Evolutionary conservation across 345 rosid genomes (phyloP).

Genomic region (Iberis pinnata): DNA sequence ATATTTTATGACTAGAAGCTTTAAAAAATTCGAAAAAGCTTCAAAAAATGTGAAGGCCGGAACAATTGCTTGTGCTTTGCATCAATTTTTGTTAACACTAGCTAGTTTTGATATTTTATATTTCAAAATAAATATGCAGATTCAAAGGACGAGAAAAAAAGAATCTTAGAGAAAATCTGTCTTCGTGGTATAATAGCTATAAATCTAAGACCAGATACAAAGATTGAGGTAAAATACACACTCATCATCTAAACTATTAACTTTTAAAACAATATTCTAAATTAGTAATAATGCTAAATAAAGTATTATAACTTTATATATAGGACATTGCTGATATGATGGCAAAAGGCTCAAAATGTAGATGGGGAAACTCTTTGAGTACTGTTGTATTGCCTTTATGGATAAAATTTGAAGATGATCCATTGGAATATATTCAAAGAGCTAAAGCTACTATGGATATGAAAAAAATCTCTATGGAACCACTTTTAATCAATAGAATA

Average conservation of each 20-base stretch:
- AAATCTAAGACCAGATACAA: conserved; percentile 39
- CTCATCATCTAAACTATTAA: not conserved
- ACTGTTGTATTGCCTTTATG: conserved; percentile 39
- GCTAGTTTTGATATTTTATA: too few species aligned
- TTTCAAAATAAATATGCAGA: not conserved
- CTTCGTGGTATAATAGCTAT: conserved; percentile 23
- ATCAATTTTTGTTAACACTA: too few species aligned
- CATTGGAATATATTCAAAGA: conserved; percentile 38
- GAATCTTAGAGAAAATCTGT: not conserved
- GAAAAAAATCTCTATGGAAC: conserved; percentile 47
- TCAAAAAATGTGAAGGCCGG: too few species aligned
- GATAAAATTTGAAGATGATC: conserved; percentile 34
- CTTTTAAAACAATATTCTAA: too few species aligned
- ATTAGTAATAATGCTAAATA: too few species aligned
- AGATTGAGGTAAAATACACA: conserved; percentile 35
- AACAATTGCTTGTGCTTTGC: too few species aligned
- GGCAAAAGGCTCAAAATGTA: conserved; percentile 35
- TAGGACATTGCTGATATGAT: conserved; percentile 45
- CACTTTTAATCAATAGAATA: conserved; percentile 20
- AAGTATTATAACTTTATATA: not conserved
- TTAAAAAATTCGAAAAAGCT: too few species aligned
- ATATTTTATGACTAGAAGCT: too few species aligned
- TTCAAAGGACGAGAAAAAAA: not conserved
- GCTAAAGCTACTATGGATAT: conserved; percentile 43
- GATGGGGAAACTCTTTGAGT: conserved; percentile 54